Evolutionary conservation across 108 stramenopile genomes (phyloP), one percentile per base, ranked within the genome.

Genomic region (Cyclotella choctawhatcheeana): DNA sequence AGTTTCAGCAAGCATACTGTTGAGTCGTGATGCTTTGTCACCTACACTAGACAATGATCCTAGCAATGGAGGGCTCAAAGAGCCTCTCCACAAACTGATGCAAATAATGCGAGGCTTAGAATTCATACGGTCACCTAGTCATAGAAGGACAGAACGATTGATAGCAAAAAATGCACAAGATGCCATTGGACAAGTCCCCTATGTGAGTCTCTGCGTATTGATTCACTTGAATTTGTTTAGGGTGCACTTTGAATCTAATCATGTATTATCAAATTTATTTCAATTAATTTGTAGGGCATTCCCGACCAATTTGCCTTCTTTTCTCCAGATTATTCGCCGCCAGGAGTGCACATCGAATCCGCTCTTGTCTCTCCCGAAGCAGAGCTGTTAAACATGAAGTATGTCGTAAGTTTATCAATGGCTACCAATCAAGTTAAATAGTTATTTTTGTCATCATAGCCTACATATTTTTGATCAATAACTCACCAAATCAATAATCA

Each of bases 251-350:
- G n/a, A n/a, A n/a, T n/a, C n/a, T n/a, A n/a, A n/a, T n/a, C n/a
- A n/a, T n/a, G n/a, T n/a, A n/a, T n/a, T n/a, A n/a, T n/a, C n/a
- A n/a, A n/a, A n/a, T n/a, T n/a, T n/a, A n/a, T n/a, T n/a, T n/a
- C n/a, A n/a, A n/a, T n/a, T n/a, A n/a, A n/a, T n/a, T n/a, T n/a
- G n/a, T n/a, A n/a, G n/a, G 71, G 45, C 2, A 58, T 40, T 26
- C 76, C 75, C 14, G 58, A 71, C 18, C 52, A 71, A 44, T 82
- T 82, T 37, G 59, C 66, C 10, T 82, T 82, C 56, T 82, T 73
- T 53, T 34, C 58, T 0, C 64, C 64, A 14, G 48, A 67, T 26
- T 82, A 58, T 50, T 53, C 58, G 3, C 71, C 81, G 8, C 22
- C 62, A 5, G 81, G 81, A 6, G 48, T 20, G 4, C 51, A 72